Percentiles rank a stretch among this genome's conserved stretches.
phyloP scores from a whole-genome alignment of 2,329 filamentous ascomycete species.

The Apiospora rasikravindrae region DNA sequence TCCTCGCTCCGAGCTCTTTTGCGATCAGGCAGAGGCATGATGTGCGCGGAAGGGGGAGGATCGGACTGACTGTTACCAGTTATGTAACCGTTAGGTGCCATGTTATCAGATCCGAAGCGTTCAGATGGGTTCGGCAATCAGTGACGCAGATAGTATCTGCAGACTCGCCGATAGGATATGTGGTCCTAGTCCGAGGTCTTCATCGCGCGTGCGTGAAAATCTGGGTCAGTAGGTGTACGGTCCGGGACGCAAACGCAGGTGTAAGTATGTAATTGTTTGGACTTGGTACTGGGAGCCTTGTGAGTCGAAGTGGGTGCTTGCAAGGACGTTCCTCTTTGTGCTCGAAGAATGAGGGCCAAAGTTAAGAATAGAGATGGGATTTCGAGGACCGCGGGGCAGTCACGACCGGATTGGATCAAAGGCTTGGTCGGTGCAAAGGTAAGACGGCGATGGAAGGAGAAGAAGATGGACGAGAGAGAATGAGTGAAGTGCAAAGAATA shows the following conservation, averaged over 20 bases:
- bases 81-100: slow-evolving; percentile 14
- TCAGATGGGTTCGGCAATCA: background rate
- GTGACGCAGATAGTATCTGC: slow-evolving; percentile 1
- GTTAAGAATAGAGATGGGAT: background rate
- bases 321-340: background rate
- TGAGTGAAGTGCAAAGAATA: background rate
- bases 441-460: background rate
- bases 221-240: background rate
- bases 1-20: slow-evolving; percentile 21
- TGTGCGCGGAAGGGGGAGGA: background rate
- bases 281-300: background rate
- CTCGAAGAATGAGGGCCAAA: background rate
- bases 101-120: slow-evolving; percentile 4
- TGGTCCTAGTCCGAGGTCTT: slow-evolving; percentile 4
- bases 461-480: background rate
- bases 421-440: background rate
- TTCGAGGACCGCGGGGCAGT: slow-evolving; percentile 6
- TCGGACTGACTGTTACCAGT: slow-evolving; percentile 15
- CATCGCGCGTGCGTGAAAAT: slow-evolving; percentile 10
- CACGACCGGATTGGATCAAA: background rate
- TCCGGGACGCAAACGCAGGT: background rate
- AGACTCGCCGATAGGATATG: background rate
- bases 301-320: slow-evolving; percentile 1
- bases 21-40: background rate
- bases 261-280: background rate